Evolutionary conservation across 1,284 basidiomycete genomes (phyloP), one percentile per base, ranked within the genome.

Genomic region (Pholiota adiposa): DNA sequence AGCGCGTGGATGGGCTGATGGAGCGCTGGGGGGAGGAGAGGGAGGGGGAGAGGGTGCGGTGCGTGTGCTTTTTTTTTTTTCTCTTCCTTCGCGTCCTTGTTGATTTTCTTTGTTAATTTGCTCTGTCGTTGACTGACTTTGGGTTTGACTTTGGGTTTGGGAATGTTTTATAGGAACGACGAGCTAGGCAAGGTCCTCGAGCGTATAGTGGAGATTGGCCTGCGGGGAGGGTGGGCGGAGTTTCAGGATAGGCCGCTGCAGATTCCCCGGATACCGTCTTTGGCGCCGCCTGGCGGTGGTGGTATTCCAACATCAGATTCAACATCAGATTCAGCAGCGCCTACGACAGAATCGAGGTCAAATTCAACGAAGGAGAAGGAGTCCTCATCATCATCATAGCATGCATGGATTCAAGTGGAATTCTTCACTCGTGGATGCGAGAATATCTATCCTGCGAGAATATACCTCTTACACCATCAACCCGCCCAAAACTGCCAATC

Each of bases 131-230:
- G 19, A 19, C 11, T 31, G 29, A 31, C 4, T 31, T 31, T 11
- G 19, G 14, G 4, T 38, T 16, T 7, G 18, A 41, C 16, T 31
- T 48, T 46, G 5, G 23, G 44, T n/a, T 16, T 34, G 29, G 23
- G 29, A 23, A 29, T 43, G 40, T 4, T 41, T 50, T 41, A 2
- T 50, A 50, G 48, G 31, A 50, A 19, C n/a, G 48, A 50, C 51
- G 85, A 91, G 59, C 73, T 94, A 14, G 81, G 85, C 31, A 77
- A 80, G 46, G 84, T 93, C 48, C 72, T 94, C 49, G 79, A 87
- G 58, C 84, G 88, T 6, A 79, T 94, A 9, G 87, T 94, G 12
- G 84, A 88, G 58, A 88, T 91, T 59, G 89, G 91, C 0, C 67
- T 89, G 54, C 79, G 88, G 59, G 78, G 85, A 44, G 81, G 77